phyloP scores from a whole-genome alignment of 495 filamentous ascomycete genomes.

The Cairneyella variabilis region DNA sequence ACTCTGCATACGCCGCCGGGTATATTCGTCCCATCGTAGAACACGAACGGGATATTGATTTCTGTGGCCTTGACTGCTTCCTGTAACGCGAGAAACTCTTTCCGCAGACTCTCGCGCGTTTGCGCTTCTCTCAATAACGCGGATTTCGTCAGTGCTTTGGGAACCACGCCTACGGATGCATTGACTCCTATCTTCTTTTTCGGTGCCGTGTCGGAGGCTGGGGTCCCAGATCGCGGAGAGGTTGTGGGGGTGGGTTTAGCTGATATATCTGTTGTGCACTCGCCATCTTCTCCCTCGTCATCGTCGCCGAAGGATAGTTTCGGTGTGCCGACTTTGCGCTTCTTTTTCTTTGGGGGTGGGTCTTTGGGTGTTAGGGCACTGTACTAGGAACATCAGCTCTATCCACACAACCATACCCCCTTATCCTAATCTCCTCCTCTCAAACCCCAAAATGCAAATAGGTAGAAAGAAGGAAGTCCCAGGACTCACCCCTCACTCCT shows the following conservation, averaged over 20 bases:
- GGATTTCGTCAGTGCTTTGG: constrained; percentile 82
- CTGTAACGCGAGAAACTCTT: constrained; percentile 80
- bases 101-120: constrained; percentile 75
- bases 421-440: background rate
- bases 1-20: constrained; percentile 75
- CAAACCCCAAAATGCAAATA: constrained; percentile 5
- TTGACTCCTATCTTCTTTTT: constrained; percentile 59
- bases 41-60: constrained; percentile 91
- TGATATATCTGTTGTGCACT: constrained; percentile 6
- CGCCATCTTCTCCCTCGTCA: constrained; percentile 39
- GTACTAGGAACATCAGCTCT: constrained; percentile 43
- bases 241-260: constrained; percentile 1
- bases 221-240: constrained; percentile 28
- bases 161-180: constrained; percentile 59
- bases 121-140: constrained; percentile 76
- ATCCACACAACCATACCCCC: no score
- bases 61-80: constrained; percentile 86
- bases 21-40: constrained; percentile 98
- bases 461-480: background rate
- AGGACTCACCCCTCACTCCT: constrained; percentile 44
- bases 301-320: constrained; percentile 71
- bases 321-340: constrained; percentile 61
- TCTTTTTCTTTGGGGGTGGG: constrained; percentile 58
- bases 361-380: constrained; percentile 37
- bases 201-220: constrained; percentile 35